Evolutionary conservation across 176 grass and related monocot genomes (phyloP).

Genomic region (Calamus simplicifolius): DNA sequence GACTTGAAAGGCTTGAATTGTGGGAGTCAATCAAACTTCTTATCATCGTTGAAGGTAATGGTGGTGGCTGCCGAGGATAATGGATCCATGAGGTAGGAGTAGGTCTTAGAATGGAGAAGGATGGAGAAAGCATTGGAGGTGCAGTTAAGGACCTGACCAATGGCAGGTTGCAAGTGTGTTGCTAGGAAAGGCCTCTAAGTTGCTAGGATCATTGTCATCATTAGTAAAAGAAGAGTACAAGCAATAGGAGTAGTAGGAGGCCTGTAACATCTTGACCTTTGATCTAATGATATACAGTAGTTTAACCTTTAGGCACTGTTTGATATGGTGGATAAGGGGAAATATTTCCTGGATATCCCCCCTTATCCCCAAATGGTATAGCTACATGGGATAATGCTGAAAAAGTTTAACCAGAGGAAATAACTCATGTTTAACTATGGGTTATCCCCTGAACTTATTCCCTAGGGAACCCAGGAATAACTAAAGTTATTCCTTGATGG

Average conservation of each 20-base stretch:
- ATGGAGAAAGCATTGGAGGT: slow-evolving; percentile 46
- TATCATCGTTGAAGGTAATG: background rate
- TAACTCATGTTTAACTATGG: too few relatives aligned
- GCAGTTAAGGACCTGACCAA: slow-evolving; percentile 50
- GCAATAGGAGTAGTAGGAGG: slow-evolving; percentile 10
- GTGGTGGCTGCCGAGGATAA: slow-evolving; percentile 19
- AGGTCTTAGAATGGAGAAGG: slow-evolving; percentile 48
- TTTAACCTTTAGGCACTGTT: too few relatives aligned
- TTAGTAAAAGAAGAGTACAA: slow-evolving; percentile 36
- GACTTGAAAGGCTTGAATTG: slow-evolving; percentile 46
- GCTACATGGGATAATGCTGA: too few relatives aligned
- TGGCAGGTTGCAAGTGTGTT: background rate
- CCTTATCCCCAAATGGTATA: too few relatives aligned
- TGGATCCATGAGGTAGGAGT: slow-evolving; percentile 64
- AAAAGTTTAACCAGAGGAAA: too few relatives aligned
- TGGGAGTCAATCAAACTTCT: slow-evolving; percentile 1
- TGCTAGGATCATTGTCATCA: background rate
- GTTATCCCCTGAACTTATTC: too few relatives aligned
- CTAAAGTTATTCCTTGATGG: too few relatives aligned
- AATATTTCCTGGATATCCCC: too few relatives aligned
- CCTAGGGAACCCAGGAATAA: too few relatives aligned
- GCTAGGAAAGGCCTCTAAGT: slow-evolving; percentile 6
- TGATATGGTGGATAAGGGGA: too few relatives aligned
- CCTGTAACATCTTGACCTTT: too few relatives aligned
- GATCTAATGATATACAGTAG: too few relatives aligned